These are phyloP conservation scores for Globisporangium perplexum DNA, from an alignment of 352 stramenopile genomes.

Conservation along the genomic window DNA sequence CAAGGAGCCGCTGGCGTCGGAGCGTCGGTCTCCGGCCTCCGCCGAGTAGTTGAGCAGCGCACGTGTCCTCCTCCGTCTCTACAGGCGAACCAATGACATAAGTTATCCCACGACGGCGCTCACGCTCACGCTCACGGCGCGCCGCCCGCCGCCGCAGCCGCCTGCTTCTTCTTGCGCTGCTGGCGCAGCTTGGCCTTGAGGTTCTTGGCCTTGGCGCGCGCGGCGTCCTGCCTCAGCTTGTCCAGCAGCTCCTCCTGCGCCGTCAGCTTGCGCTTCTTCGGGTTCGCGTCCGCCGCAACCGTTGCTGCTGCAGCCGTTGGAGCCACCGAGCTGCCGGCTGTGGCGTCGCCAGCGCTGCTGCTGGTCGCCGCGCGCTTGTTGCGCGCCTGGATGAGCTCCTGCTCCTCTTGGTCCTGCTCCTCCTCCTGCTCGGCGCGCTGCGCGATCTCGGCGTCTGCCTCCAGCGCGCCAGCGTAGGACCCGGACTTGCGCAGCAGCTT, in stretches of 20 bases:
- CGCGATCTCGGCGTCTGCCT: constrained; percentile 26
- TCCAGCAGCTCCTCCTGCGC: constrained; percentile 68
- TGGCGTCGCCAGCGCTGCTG: not conserved
- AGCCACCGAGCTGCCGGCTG: not conserved
- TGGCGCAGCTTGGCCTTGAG: constrained; percentile 66
- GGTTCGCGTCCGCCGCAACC: not conserved
- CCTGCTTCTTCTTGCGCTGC: constrained; percentile 71
- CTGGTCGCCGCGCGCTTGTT: constrained; percentile 18
- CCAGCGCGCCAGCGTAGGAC: constrained; percentile 16
- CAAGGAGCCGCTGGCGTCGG: not conserved
- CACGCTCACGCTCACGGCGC: not conserved
- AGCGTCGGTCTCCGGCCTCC: no score
- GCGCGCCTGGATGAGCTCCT: constrained; percentile 37
- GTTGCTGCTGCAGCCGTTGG: not conserved
- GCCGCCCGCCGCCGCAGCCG: constrained; percentile 1
- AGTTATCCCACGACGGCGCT: not conserved
- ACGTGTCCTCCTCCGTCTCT: not conserved
- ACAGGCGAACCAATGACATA: not conserved
- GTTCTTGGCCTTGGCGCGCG: constrained; percentile 69
- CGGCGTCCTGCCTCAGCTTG: constrained; percentile 55
- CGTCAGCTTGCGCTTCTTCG: constrained; percentile 60
- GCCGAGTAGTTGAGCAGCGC: not conserved
- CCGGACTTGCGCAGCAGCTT: constrained; percentile 60
- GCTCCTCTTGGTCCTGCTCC: constrained; percentile 48
- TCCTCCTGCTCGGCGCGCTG: constrained; percentile 21